phyloP scores from a whole-genome alignment of 2,329 filamentous ascomycete genomes.

The Kalmusia sp. region DNA sequence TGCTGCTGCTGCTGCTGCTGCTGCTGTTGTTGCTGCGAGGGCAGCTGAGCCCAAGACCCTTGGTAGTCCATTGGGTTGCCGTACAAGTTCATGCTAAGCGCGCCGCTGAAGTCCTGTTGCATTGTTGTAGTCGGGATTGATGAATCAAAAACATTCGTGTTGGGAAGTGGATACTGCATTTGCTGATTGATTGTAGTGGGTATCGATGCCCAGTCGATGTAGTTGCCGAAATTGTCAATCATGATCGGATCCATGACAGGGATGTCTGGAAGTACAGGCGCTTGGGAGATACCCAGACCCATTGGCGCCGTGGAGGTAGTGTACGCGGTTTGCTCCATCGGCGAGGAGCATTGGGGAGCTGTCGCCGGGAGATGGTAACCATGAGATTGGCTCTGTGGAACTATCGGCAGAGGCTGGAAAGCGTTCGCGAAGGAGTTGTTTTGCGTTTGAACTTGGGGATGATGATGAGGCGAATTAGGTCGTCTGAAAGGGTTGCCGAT shows the following conservation, averaged over 20 bases:
- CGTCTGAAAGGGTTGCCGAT: background rate
- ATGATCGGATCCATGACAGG: conserved; percentile 19
- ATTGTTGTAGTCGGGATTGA: background rate
- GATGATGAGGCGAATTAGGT: background rate
- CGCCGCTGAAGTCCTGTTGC: background rate
- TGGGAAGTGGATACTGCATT: conserved; percentile 6
- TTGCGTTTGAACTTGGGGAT: background rate
- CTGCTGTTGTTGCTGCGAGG: background rate
- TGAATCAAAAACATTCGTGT: background rate
- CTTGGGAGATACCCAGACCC: conserved; percentile 6
- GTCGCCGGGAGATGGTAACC: background rate
- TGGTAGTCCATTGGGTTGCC: conserved; percentile 12
- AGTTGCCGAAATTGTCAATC: conserved; percentile 8
- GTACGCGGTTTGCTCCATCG: background rate
- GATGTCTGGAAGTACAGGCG: conserved; percentile 19
- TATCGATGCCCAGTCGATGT: conserved; percentile 10
- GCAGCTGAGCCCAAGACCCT: conserved; percentile 4
- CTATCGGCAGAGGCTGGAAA: conserved; percentile 10
- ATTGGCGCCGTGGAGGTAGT: background rate
- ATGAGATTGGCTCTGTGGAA: background rate
- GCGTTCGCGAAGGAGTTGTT: conserved; percentile 12
- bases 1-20: conserved; percentile 8
- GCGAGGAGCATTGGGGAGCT: background rate
- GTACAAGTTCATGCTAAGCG: conserved; percentile 8
- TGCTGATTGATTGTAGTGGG: conserved; percentile 7